Conservation (phyloP, 2,329 filamentous ascomycete genomes). For the Talaromyces sp. region DNA sequence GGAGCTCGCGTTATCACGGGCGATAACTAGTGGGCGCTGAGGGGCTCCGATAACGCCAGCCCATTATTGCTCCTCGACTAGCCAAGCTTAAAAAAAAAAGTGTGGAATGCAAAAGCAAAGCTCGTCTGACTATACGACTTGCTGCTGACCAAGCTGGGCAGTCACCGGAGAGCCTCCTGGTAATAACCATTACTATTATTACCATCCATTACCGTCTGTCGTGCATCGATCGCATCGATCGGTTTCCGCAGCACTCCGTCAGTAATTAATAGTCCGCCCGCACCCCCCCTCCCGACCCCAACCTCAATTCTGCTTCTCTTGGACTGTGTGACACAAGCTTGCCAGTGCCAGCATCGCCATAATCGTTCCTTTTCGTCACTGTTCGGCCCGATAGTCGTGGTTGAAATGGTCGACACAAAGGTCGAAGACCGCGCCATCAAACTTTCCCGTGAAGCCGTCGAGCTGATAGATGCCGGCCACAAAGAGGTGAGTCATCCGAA, state of each 20-base stretch:
- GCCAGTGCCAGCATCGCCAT: not conserved
- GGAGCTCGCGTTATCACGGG: not conserved
- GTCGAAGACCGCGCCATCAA: conserved; percentile 42
- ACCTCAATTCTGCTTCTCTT: not conserved
- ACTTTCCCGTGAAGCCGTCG: conserved; percentile 43
- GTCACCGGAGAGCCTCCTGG: not conserved
- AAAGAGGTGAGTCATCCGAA: conserved; percentile 31
- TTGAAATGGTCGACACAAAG: conserved; percentile 37
- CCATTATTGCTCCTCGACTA: not conserved
- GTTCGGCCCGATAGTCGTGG: conserved; percentile 4
- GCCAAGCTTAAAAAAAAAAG: not conserved
- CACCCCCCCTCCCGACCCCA: not conserved
- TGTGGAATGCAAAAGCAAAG: not conserved
- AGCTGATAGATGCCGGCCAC: conserved; percentile 41
- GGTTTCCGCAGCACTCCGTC: not conserved
- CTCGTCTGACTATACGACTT: not conserved
- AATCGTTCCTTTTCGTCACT: not conserved
- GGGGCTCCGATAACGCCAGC: not conserved
- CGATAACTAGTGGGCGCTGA: not conserved
- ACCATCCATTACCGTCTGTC: not conserved
- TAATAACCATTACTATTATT: not conserved
- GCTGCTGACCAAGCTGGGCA: not conserved
- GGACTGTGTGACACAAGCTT: not conserved
- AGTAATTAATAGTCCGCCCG: not conserved
- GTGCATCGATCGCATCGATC: not conserved